Conservation (phyloP, 2,329 filamentous ascomycete genomes). For the Ilyonectria destructans region DNA sequence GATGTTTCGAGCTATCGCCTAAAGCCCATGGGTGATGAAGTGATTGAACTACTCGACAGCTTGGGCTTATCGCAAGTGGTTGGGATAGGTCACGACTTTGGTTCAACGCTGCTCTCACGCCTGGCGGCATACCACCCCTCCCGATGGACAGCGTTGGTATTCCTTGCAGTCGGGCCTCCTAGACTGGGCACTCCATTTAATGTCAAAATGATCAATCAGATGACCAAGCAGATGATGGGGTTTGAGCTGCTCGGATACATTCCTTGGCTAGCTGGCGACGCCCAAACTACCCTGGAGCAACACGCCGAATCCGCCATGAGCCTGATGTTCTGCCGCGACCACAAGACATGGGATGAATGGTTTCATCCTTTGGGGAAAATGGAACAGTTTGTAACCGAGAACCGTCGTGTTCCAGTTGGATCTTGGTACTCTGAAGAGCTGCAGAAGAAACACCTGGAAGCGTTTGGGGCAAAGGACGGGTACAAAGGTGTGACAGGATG, state of each 20-base stretch:
- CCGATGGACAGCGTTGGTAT: constrained; percentile 43
- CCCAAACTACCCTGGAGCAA: constrained; percentile 42
- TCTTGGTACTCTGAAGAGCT: constrained; percentile 48
- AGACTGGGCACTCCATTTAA: constrained; percentile 50
- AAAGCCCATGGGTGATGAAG: constrained; percentile 52
- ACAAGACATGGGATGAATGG: constrained; percentile 45
- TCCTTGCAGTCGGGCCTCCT: constrained; percentile 53
- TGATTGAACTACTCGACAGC: constrained; percentile 53
- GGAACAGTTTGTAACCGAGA: constrained; percentile 47
- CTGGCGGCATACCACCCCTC: constrained; percentile 47
- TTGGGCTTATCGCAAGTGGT: constrained; percentile 56
- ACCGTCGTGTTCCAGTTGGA: constrained; percentile 42
- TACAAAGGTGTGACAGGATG: constrained; percentile 52
- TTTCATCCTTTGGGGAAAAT: constrained; percentile 50
- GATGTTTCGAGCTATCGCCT: constrained; percentile 51
- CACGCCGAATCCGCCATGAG: constrained; percentile 49
- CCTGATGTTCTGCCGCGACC: constrained; percentile 49
- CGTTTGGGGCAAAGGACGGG: constrained; percentile 43
- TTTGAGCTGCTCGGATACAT: constrained; percentile 54
- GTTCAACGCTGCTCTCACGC: constrained; percentile 52
- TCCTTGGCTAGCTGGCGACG: constrained; percentile 43
- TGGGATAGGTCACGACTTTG: constrained; percentile 60
- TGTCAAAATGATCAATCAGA: constrained; percentile 50
- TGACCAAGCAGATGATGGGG: constrained; percentile 51
- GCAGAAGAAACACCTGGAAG: constrained; percentile 43